Evolutionary conservation across 129 eudicot species (phyloP).

Genomic region (Silybum marianum): DNA sequence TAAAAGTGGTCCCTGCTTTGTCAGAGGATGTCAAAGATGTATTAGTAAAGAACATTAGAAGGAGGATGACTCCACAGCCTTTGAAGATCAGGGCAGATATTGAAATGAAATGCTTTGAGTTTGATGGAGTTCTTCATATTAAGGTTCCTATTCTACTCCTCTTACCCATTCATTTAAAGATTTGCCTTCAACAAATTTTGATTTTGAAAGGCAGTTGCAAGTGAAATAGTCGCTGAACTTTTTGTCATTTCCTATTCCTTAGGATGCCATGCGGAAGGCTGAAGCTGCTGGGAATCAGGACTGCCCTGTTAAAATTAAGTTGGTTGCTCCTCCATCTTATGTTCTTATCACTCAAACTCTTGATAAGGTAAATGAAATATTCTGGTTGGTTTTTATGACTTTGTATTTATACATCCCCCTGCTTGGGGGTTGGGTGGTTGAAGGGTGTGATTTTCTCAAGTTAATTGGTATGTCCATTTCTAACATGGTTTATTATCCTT

Average conservation of each 20-base stretch:
- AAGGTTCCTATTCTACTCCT: conserved; percentile 54
- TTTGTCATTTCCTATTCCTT: conserved; percentile 15
- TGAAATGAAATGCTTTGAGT: conserved; percentile 93
- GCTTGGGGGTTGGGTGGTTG: background rate
- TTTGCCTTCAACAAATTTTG: background rate
- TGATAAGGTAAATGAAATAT: conserved; percentile 71
- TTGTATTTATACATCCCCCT: background rate
- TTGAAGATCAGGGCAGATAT: conserved; percentile 91
- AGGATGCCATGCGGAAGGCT: conserved; percentile 98
- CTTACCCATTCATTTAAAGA: background rate
- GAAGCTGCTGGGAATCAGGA: conserved; percentile 94
- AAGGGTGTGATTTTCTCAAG: background rate
- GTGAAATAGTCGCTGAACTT: conserved; percentile 6
- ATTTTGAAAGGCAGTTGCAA: conserved; percentile 20
- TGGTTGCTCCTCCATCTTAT: conserved; percentile 94
- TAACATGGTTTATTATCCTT: background rate
- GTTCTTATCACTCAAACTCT: conserved; percentile 97
- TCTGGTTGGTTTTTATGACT: conserved; percentile 5
- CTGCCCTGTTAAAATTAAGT: conserved; percentile 91
- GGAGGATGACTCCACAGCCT: conserved; percentile 98
- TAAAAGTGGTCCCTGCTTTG: conserved; percentile 86
- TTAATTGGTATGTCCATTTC: background rate
- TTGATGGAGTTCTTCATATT: conserved; percentile 95
- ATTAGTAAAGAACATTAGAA: conserved; percentile 72
- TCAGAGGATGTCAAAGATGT: conserved; percentile 84